A percentile compares a stretch with the other conserved stretches of the same genome.
These are phyloP conservation scores for Sporisorium sorghi DNA, from an alignment of 1,284 basidiomycete genomes.

Conservation along the genomic window DNA sequence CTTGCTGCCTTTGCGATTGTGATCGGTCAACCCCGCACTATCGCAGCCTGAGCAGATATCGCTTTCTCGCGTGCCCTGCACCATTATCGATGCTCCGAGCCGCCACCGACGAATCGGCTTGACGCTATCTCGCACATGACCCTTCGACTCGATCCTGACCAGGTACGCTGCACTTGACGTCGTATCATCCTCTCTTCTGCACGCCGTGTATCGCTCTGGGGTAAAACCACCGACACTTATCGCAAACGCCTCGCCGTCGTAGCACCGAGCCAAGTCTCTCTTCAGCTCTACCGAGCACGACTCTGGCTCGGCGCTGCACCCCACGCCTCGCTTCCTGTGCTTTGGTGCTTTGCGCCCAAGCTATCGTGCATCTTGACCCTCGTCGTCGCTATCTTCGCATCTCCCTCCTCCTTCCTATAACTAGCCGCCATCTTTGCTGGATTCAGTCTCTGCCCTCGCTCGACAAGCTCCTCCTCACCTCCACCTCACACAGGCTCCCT, in stretches of 20 bases:
- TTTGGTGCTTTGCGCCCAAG: not conserved
- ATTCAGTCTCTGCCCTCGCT: not conserved
- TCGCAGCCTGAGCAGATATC: not conserved
- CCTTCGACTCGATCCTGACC: not conserved
- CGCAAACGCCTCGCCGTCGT: not conserved
- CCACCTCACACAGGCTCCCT: not conserved
- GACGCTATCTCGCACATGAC: not conserved
- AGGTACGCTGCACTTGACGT: not conserved
- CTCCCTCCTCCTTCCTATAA: constrained; percentile 18
- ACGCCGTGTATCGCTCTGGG: not conserved
- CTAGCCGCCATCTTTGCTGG: constrained; percentile 7
- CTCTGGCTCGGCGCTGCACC: constrained; percentile 1
- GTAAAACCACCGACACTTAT: too few species aligned
- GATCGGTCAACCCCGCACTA: constrained; percentile 13
- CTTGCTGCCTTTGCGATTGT: too few species aligned
- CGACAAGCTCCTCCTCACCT: not conserved
- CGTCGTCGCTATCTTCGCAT: not conserved
- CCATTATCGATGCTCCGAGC: constrained; percentile 21
- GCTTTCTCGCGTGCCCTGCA: not conserved
- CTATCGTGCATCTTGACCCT: not conserved
- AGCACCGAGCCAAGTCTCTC: constrained; percentile 3
- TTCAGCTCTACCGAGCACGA: not conserved
- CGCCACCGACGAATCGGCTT: constrained; percentile 18
- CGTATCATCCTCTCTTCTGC: not conserved
- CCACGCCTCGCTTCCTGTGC: constrained; percentile 14